Conservation (phyloP, 2,329 filamentous ascomycete species). For the Colletotrichum godetiae region DNA sequence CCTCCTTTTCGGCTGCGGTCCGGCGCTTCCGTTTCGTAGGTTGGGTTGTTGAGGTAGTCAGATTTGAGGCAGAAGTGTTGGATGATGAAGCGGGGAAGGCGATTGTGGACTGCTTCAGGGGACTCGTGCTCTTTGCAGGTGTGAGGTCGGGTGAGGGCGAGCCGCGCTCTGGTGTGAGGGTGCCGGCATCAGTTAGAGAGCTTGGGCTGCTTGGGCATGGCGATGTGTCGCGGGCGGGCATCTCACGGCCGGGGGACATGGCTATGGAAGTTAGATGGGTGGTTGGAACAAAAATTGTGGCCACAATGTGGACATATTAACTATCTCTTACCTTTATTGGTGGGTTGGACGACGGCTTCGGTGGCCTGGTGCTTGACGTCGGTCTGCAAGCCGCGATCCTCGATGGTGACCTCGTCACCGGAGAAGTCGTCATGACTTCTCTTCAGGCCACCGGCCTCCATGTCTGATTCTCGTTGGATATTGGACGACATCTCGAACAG, state of each 20-base stretch:
- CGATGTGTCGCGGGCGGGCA: conserved; percentile 33
- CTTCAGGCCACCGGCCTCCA: conserved; percentile 56
- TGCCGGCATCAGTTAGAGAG: conserved; percentile 54
- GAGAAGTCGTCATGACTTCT: conserved; percentile 59
- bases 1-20: conserved; percentile 53
- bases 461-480: conserved; percentile 50
- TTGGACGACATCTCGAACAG: conserved; percentile 60
- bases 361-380: conserved; percentile 32
- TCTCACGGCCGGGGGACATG: conserved; percentile 5
- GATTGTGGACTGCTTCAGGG: not conserved
- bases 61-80: conserved; percentile 29
- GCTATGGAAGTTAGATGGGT: not conserved
- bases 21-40: conserved; percentile 56
- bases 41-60: conserved; percentile 34
- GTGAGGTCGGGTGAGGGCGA: conserved; percentile 47
- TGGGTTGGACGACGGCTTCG: conserved; percentile 16
- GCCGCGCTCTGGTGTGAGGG: conserved; percentile 50
- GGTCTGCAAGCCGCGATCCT: conserved; percentile 32
- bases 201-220: conserved; percentile 25
- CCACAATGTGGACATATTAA: not conserved
- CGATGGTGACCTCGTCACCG: conserved; percentile 42
- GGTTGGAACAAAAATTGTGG: not conserved
- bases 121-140: conserved; percentile 30
- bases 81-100: not conserved
- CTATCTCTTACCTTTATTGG: conserved; percentile 16